A percentile compares a stretch with the other conserved stretches of the same genome.
phyloP scores from a whole-genome alignment of 2,329 filamentous ascomycete species.

The Pleurostoma richardsiae region DNA sequence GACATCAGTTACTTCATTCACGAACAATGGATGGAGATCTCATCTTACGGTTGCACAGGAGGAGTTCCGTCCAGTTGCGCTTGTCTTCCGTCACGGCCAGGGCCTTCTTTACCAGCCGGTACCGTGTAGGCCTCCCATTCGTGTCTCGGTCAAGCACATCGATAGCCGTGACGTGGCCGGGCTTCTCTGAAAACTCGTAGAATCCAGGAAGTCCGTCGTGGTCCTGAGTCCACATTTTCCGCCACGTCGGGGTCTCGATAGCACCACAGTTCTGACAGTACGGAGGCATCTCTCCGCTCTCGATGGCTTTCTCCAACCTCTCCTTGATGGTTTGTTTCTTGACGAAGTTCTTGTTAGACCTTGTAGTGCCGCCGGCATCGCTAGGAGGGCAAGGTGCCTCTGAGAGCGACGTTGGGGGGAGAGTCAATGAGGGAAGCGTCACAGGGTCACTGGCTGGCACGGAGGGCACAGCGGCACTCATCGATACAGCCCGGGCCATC shows the following conservation, averaged over 20 bases:
- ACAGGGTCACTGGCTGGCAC: slow-evolving; percentile 44
- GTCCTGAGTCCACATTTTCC: slow-evolving; percentile 82
- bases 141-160: slow-evolving; percentile 60
- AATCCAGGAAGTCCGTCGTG: slow-evolving; percentile 64
- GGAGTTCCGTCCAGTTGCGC: slow-evolving; percentile 62
- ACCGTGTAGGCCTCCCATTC: slow-evolving; percentile 57
- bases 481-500: neutral
- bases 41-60: slow-evolving; percentile 80
- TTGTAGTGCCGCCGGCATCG: slow-evolving; percentile 34
- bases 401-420: slow-evolving; percentile 25
- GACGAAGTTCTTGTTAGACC: slow-evolving; percentile 58
- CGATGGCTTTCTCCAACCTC: slow-evolving; percentile 58
- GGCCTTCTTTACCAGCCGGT: slow-evolving; percentile 75
- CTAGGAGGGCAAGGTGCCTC: slow-evolving; percentile 37
- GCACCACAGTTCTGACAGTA: slow-evolving; percentile 92
- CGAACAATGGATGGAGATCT: neutral
- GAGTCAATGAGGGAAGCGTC: slow-evolving; percentile 17
- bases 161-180: slow-evolving; percentile 70
- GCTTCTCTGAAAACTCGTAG: slow-evolving; percentile 67
- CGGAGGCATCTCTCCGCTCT: slow-evolving; percentile 77
- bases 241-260: slow-evolving; percentile 95
- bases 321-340: slow-evolving; percentile 59
- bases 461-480: slow-evolving; percentile 19
- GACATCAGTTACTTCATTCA: slow-evolving; percentile 18
- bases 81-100: slow-evolving; percentile 59